Base-by-base conservation (phyloP, 208 protist species). In the Balamuthia mandrillaris region DNA sequence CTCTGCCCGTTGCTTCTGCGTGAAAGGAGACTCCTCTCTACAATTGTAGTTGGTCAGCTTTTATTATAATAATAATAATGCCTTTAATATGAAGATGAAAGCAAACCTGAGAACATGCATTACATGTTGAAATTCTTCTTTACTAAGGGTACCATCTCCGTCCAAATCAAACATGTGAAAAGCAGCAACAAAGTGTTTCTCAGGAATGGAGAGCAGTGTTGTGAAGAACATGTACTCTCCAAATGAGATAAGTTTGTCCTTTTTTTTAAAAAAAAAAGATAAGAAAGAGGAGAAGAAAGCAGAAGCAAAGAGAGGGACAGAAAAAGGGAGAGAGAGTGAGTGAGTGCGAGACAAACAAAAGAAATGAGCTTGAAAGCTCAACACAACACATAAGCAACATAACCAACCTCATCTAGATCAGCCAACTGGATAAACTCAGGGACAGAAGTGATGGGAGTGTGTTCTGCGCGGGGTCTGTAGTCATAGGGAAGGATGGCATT, bases 151-250 rank as follows among this genome's bases (percentile, higher is more conserved):
- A 18, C 61, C 61, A 39, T 31, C 47, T 33, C 61, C 61, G 9
- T 87, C 39, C 14, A 39, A 10, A 45, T 87, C 83, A 31, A 87
- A 87, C 65, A 87, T 45, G n/a, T 70, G 58, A 31, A 87, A 87
- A 18, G 83, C 83, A n/a, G 82, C 31, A 47, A 82, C 58, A 31
- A 82, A 70, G 39, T 87, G 63, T 24, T 72, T 47, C n/a, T 87
- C 70, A 21, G 68, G 63, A 14, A 54, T 35, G 24, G 31, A 51
- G 18, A 82, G 52, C n/a, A 87, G 45, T 18, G 54, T 77, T 27
- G 52, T 70, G 52, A 87, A 87, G 18, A 85, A 51, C 24, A 27
- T 58, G 54, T 77, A 85, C 79, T 85, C 79, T 4, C 35, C 49
- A 16, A 85, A 85, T 35, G 29, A 42, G 31, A 85, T 68, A 14